A percentile compares a stretch with the other conserved stretches of the same genome.
Conservation (phyloP, 805 yeast genomes). For the Saitoella complicata region DNA sequence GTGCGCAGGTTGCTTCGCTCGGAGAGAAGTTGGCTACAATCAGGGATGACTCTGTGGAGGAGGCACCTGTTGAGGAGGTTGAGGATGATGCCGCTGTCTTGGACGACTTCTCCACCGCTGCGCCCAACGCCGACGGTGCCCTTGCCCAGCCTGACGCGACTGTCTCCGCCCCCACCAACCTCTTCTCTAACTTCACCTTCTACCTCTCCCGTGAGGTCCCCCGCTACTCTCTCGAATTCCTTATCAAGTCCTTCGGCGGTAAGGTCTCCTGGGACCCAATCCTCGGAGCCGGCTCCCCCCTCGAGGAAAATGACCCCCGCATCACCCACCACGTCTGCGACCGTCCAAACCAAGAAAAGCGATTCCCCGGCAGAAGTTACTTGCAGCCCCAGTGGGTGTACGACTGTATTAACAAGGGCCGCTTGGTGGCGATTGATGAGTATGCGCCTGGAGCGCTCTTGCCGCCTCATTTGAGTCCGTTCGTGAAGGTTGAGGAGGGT, state of each 20-base stretch:
- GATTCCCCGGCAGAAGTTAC: slow-evolving; percentile 82
- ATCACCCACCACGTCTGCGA: slow-evolving; percentile 90
- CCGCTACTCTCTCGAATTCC: slow-evolving; percentile 74
- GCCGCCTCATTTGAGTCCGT: slow-evolving; percentile 96
- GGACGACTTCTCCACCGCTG: slow-evolving; percentile 51
- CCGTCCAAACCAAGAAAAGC: slow-evolving; percentile 63
- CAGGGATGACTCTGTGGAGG: background rate
- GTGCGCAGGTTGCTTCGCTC: background rate
- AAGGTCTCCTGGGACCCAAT: slow-evolving; percentile 71
- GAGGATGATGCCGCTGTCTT: slow-evolving; percentile 34
- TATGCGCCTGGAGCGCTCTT: slow-evolving; percentile 90
- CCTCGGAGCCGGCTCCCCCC: slow-evolving; percentile 44
- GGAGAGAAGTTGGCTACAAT: background rate
- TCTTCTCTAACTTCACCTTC: slow-evolving; percentile 64
- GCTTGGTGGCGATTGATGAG: slow-evolving; percentile 55
- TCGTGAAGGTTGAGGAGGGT: slow-evolving; percentile 73
- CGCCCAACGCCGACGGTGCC: slow-evolving; percentile 43
- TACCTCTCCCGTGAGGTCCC: slow-evolving; percentile 93
- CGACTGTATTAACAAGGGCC: slow-evolving; percentile 69
- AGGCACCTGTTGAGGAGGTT: slow-evolving; percentile 5
- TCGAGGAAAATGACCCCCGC: slow-evolving; percentile 24
- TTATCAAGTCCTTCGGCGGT: slow-evolving; percentile 78
- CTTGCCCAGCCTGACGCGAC: slow-evolving; percentile 48
- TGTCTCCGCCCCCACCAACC: slow-evolving; percentile 26
- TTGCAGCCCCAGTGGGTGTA: slow-evolving; percentile 97